These are phyloP conservation scores for Heliamphora exappendiculata DNA, from an alignment of 148 eudicot species.

Conservation along the genomic window DNA sequence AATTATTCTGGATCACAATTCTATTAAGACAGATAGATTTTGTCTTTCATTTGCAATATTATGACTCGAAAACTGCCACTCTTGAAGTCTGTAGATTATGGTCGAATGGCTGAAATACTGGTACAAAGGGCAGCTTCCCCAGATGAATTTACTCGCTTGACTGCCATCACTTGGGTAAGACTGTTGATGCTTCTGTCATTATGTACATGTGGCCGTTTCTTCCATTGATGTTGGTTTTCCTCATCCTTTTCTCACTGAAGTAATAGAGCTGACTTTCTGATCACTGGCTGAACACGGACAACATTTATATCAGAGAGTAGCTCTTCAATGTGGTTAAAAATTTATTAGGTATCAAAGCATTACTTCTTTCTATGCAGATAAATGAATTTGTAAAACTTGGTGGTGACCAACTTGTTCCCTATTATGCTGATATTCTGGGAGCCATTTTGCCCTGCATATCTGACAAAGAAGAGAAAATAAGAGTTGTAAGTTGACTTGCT, in stretches of 20 bases:
- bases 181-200: not conserved
- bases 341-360: conserved; percentile 6
- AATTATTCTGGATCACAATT: not conserved
- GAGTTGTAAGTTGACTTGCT: conserved; percentile 95
- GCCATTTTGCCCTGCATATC: conserved; percentile 97
- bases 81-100: conserved; percentile 97
- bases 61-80: conserved; percentile 31
- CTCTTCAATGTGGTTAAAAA: not conserved
- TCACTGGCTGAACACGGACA: not conserved
- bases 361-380: conserved; percentile 45
- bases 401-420: conserved; percentile 87
- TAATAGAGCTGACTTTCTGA: conserved; percentile 2
- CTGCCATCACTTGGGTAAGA: conserved; percentile 97
- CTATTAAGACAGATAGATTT: conserved; percentile 2
- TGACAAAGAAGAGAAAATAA: conserved; percentile 93
- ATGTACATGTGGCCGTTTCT: not conserved
- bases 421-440: conserved; percentile 92
- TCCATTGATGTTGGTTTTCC: not conserved
- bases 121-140: conserved; percentile 85
- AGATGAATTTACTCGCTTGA: conserved; percentile 92
- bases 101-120: conserved; percentile 99
- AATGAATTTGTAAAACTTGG: conserved; percentile 97
- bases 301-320: not conserved
- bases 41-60: conserved; percentile 16
- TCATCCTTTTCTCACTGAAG: conserved; percentile 3